These are phyloP conservation scores for Pythium scleroteichum DNA, from an alignment of 352 stramenopile genomes.

Conservation along the genomic window DNA sequence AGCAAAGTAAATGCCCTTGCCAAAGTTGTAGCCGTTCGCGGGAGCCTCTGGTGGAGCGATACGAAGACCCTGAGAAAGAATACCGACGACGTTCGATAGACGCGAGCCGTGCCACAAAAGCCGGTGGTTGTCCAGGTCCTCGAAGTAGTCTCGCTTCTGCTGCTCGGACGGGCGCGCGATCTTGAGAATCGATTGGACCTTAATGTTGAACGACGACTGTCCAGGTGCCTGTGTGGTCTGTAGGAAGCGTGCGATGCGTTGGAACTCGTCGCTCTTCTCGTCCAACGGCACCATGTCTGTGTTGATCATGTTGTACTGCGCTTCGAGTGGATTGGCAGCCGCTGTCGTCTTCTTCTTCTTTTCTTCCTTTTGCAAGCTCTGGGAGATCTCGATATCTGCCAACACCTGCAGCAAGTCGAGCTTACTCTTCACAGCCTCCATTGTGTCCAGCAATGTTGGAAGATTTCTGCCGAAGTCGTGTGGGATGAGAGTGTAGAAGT, in stretches of 20 bases:
- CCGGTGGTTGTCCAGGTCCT: constrained; percentile 58
- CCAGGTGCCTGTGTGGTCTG: constrained; percentile 48
- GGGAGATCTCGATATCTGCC: constrained; percentile 62
- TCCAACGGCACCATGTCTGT: constrained; percentile 47
- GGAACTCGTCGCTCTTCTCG: constrained; percentile 47
- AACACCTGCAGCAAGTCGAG: constrained; percentile 63
- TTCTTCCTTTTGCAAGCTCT: constrained; percentile 45
- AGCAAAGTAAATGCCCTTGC: constrained; percentile 80
- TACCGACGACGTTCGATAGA: constrained; percentile 64
- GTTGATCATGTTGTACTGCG: constrained; percentile 59
- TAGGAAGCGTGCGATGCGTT: constrained; percentile 55
- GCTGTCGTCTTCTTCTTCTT: constrained; percentile 14
- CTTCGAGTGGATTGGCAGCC: constrained; percentile 46
- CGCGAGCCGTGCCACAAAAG: constrained; percentile 85
- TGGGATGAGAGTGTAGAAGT: constrained; percentile 75
- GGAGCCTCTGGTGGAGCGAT: constrained; percentile 70
- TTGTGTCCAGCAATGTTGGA: constrained; percentile 47
- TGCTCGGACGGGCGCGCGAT: constrained; percentile 48
- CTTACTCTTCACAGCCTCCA: constrained; percentile 58
- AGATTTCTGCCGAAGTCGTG: constrained; percentile 60
- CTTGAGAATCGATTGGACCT: constrained; percentile 58
- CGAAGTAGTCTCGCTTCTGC: constrained; percentile 35
- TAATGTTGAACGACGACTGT: constrained; percentile 35
- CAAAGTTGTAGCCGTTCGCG: constrained; percentile 68
- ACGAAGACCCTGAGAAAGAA: constrained; percentile 65